Evolutionary conservation across 306 rosid species (phyloP).

Genomic region (Medicago arabica): DNA sequence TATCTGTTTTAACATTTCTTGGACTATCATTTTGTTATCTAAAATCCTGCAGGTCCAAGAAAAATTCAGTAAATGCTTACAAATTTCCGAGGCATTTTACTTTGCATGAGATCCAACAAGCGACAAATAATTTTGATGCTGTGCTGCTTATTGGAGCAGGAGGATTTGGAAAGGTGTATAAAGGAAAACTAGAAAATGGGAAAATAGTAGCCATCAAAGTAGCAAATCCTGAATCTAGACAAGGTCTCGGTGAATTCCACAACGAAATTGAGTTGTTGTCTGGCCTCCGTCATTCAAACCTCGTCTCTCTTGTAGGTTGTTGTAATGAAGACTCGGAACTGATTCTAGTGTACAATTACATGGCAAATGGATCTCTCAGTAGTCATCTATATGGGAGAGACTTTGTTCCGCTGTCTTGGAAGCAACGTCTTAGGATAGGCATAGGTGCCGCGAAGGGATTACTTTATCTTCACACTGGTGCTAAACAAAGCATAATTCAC

Average conservation of each 20-base stretch:
- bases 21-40: conserved; percentile 6
- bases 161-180: conserved; percentile 65
- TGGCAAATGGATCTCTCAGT: conserved; percentile 29
- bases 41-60: neutral
- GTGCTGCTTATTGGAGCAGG: conserved; percentile 66
- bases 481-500: conserved; percentile 38
- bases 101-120: conserved; percentile 43
- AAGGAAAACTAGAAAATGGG: conserved; percentile 59
- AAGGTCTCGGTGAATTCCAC: conserved; percentile 35
- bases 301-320: conserved; percentile 34
- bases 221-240: conserved; percentile 26
- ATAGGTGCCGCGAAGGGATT: conserved; percentile 32
- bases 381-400: conserved; percentile 6
- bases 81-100: conserved; percentile 10
- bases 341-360: conserved; percentile 34
- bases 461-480: conserved; percentile 30
- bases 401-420: conserved; percentile 32
- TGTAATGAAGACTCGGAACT: conserved; percentile 15
- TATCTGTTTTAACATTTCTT: neutral
- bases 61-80: neutral
- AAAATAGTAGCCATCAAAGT: conserved; percentile 42
- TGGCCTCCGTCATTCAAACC: conserved; percentile 25
- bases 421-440: conserved; percentile 34
- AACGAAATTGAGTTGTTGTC: conserved; percentile 37
- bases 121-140: conserved; percentile 64